Percentiles rank a stretch among this genome's conserved stretches.
Evolutionary conservation across 257 asterid genomes (phyloP).

Genomic region (Linderniella brevidens): DNA sequence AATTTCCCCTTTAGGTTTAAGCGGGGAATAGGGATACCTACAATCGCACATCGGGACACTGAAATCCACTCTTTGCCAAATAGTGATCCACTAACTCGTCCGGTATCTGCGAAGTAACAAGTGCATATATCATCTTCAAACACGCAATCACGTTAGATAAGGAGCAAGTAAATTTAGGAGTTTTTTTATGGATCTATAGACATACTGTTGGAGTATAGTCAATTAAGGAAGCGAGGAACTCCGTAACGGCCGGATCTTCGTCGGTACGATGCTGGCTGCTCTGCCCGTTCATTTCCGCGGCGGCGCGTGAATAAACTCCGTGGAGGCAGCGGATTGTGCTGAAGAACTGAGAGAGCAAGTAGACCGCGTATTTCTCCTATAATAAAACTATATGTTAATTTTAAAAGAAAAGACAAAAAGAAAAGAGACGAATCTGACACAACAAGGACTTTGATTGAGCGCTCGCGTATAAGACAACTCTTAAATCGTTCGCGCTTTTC

Average conservation of each 20-base stretch:
- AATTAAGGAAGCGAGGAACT: constrained; percentile 83
- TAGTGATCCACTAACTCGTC: constrained; percentile 97
- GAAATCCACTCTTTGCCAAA: constrained; percentile 90
- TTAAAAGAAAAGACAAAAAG: too few relatives aligned
- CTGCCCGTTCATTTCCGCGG: constrained; percentile 33
- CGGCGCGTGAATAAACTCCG: too few relatives aligned
- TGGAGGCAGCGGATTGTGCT: not conserved
- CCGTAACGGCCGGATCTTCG: constrained; percentile 68
- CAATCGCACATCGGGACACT: constrained; percentile 95
- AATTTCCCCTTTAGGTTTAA: constrained; percentile 10
- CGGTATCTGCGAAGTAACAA: constrained; percentile 44
- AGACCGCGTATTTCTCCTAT: too few relatives aligned
- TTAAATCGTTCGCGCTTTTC: too few relatives aligned
- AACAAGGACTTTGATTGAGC: too few relatives aligned
- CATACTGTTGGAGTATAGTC: constrained; percentile 88
- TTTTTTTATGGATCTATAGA: not conserved
- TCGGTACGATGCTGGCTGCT: constrained; percentile 62
- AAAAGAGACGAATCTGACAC: too few relatives aligned
- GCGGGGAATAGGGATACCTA: constrained; percentile 27
- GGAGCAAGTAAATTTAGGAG: not conserved
- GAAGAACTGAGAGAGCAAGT: too few relatives aligned
- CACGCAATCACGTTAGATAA: not conserved
- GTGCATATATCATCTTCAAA: not conserved
- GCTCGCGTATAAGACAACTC: too few relatives aligned
- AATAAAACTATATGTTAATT: too few relatives aligned